phyloP scores from a whole-genome alignment of 495 filamentous ascomycete species.

The Trypethelium eluteriae region DNA sequence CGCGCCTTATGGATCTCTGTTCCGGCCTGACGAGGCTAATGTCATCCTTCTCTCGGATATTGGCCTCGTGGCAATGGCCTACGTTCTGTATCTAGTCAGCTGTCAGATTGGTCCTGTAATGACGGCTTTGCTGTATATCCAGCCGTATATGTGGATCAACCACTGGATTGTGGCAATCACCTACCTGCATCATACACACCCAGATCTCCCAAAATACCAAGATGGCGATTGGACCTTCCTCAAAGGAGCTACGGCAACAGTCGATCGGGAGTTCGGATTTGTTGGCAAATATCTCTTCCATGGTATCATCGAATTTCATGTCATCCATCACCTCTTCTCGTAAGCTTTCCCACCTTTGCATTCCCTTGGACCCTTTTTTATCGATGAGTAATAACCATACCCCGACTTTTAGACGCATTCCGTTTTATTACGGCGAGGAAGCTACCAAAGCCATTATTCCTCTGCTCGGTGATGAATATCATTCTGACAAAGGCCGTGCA shows the following conservation, averaged over 20 bases:
- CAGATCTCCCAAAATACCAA: constrained; percentile 51
- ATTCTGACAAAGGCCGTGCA: neutral
- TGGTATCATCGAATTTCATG: constrained; percentile 57
- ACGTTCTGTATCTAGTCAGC: neutral
- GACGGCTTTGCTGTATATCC: neutral
- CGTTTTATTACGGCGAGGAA: constrained; percentile 56
- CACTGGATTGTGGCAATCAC: constrained; percentile 48
- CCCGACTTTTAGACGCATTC: constrained; percentile 32
- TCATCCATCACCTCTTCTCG: constrained; percentile 44
- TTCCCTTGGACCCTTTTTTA: neutral
- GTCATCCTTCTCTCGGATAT: neutral
- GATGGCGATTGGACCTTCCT: constrained; percentile 50
- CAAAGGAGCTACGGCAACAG: constrained; percentile 52
- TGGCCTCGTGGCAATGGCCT: neutral
- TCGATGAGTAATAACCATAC: neutral
- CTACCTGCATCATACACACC: constrained; percentile 56
- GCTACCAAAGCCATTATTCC: constrained; percentile 49
- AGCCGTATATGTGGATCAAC: constrained; percentile 3
- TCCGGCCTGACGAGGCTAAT: neutral
- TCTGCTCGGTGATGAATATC: neutral
- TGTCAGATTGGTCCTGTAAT: neutral
- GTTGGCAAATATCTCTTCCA: constrained; percentile 52
- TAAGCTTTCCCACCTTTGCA: neutral
- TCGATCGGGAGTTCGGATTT: constrained; percentile 55
- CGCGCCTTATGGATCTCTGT: neutral